Base-by-base conservation (phyloP, 805 yeast species). In the Lipomyces oligophaga region DNA sequence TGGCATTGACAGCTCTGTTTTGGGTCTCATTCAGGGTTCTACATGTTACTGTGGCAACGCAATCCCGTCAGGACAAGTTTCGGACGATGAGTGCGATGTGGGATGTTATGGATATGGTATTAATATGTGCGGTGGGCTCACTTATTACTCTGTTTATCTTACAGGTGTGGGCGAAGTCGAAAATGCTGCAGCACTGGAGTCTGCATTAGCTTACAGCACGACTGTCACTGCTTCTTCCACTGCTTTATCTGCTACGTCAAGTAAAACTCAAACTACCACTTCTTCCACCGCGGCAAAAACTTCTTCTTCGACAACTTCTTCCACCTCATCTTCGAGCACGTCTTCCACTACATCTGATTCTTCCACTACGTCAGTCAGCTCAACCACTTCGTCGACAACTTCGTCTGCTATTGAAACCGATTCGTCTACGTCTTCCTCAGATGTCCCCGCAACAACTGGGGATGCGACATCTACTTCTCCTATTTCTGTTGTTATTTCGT, bases 31-130 rank as follows among this genome's bases (percentile, higher is more conserved):
- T 10, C 64, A 71, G 41, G 85, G 87, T 6, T 58, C 69, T 21
- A 63, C 64, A 16, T 85, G 95, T 63, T 83, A 75, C 59, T 85
- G 95, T 64, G 90, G 90, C 22, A 67, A 73, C 58, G 51, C 67
- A 1, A 47, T 64, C 1, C 68, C 75, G 7, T 60, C 70, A 5
- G 54, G 50, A 19, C 38, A 50, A 39, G 54, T 61, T 8, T 49
- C 58, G 2, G 25, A 66, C 13, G 60, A 64, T 34, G 51, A 64
- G 20, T 82, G 88, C 65, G 52, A 61, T 40, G 48, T 58, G 1
- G 31, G 57, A 3, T 86, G 95, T 65, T 63, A 60, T 18, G 94
- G 87, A n/a, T 86, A 74, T 64, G 75, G 78, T 7, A 35, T 55
- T 2, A 83, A 81, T 44, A 2, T n/a, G 47, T 54, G 54, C 35